Base-by-base conservation (phyloP, 2,329 filamentous ascomycete species). In the Penicillium sclerotiorum region DNA sequence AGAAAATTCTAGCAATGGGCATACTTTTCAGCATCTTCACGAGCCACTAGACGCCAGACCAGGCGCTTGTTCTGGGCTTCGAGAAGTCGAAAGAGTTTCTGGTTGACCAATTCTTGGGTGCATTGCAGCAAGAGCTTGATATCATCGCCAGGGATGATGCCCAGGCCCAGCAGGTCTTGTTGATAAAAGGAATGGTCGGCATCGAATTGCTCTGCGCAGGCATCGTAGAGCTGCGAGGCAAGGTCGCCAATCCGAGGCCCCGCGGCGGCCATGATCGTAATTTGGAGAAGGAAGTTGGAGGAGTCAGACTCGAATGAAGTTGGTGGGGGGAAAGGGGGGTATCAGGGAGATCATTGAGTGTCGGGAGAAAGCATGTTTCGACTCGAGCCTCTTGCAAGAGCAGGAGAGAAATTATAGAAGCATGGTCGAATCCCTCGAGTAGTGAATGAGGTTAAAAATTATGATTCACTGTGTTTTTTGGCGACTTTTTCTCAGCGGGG, bases 1-100 rank as follows among this genome's bases (percentile, higher is more conserved):
- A 12, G n/a, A 18, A 25, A n/a, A 36, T 12, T 35, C 12, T 12
- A 20, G 15, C 20, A 33, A 11, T 18, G 7, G 40, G 8, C 66
- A 45, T 72, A 78, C 74, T 77, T 78, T 63, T 74, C 71, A 52
- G 76, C 76, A 65, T 77, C 74, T 52, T 76, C 74, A 46, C 72
- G 68, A 32, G 73, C 69, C 52, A 78, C 73, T 33, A 78, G 62
- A 60, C 76, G 76, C 75, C 76, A 79, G 32, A 72, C 73, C 33
- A 76, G 62, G 32, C 69, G 67, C 55, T 74, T 70, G 55, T 74
- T 73, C 56, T 68, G 69, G 32, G 64, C 69, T 46, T 75, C 69
- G 45, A 76, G 70, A 9, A 77, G 61, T 48, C 74, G 73, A 47
- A 79, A 73, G 22, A 77, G 67, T 54, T 74, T 73, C 52, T 75